Evolutionary conservation across 2,329 filamentous ascomycete species (phyloP), one percentile per base, ranked within the genome.

Genomic region (Xylariaceae sp.): DNA sequence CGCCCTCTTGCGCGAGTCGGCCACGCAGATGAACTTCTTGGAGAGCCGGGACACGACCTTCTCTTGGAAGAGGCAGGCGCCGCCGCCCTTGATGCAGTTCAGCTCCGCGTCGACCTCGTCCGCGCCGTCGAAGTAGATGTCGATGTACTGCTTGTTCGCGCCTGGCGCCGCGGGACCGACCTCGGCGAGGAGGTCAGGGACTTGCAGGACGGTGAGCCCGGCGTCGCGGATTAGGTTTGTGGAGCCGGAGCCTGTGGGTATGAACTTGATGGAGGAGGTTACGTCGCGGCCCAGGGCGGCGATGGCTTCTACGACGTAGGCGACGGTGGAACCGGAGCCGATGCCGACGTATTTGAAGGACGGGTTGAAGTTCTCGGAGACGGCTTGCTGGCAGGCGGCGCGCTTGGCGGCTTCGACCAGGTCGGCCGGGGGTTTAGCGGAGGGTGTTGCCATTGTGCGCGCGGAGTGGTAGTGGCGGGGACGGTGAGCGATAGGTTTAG

Each of bases 21-120:
- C 90, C 52, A 95, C 90, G 63, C 89, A 93, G 57, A 97, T 80
- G 66, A 97, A 96, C 67, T 89, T 89, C 71, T 84, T 88, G 3
- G 90, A 87, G 45, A 88, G 83, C 54, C 90, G 83, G 5, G 92
- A 92, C 5, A 99, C 92, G 34, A 99, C 79, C 77, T 99, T 99
- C 75, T 99, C 94, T 72, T 97, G 94, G 75, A 96, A 96, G 51
- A 97, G 75, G 72, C 94, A 99, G n/a, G 91, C 94, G 53, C 94
- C 94, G 45, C 94, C 94, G 49, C 94, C 94, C 76, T 97, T 97
- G 76, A 99, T 97, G 67, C 93, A 90, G 73, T 97, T 99, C 54
- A 99, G 75, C 47, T 95, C 89, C 43, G 90, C 86, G 68, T 99
- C 94, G 31, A 99, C 91, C 75, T 99, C 94, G 69, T 99, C 94